Base-by-base conservation (phyloP, 306 rosid genomes). In the Hippophae gyantsensis region DNA sequence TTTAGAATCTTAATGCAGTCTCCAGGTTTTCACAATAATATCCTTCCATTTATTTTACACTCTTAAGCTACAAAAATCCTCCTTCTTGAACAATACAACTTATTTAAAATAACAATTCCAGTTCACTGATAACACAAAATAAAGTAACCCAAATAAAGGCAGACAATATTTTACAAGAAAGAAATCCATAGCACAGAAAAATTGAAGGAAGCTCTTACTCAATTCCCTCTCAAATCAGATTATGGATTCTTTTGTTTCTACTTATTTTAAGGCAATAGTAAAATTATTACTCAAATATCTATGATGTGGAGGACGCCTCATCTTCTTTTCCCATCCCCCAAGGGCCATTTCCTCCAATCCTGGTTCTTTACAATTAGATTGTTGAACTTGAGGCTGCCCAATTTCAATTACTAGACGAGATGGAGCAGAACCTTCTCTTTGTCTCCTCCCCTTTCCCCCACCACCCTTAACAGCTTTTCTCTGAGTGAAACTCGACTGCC, bases 261-360 rank as follows among this genome's bases (percentile, higher is more conserved):
- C 45, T 70, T 45, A 66, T 47, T 42, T 61, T 46, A 44, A 27
- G 9, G 63, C 11, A 43, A 66, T 42, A 10, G 79, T 65, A 78
- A 77, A 81, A 72, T 63, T 80, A 50, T 79, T 75, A 25, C 82
- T 80, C 1, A 82, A 82, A 68, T 66, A 81, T 79, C 96, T 79
- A 54, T 83, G 95, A 60, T 93, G 48, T 0, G 86, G 94, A 10
- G 95, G 96, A 48, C 96, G 81, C 75, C 96, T 76, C 18, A 94
- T 83, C 76, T 85, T 85, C 81, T 85, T 88, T 52, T 96, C 95
- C 95, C 95, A 86, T 56, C 93, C 81, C 8, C 86, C 67, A 63
- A 80, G 69, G 78, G 81, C 82, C 61, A 80, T 76, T 68, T 92
- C 98, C 63, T 85, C 98, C 66, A 72, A 73, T 61, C 77, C 95